A percentile compares a stretch with the other conserved stretches of the same genome.
Evolutionary conservation across 192 early-diverging fungal species (phyloP).

Genomic region (Coemansia brasiliensis): DNA sequence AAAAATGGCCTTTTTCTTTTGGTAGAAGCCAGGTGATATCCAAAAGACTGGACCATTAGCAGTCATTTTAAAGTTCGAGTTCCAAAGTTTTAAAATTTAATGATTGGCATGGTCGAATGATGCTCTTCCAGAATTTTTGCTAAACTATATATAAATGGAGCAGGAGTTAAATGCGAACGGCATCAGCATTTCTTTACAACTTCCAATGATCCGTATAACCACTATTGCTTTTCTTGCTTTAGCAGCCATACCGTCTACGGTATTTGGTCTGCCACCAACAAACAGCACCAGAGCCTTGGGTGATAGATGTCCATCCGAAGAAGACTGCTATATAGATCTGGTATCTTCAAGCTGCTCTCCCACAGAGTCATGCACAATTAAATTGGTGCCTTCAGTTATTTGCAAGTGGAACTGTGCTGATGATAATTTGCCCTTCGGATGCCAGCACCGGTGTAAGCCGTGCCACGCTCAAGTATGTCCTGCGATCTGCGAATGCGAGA

Average conservation of each 20-base stretch:
- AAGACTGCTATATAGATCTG: slow-evolving; percentile 27
- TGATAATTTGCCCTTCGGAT: neutral
- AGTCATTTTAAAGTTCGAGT: no score
- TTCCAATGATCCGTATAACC: neutral
- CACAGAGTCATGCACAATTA: neutral
- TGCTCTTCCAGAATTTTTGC: no score
- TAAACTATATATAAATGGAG: no score
- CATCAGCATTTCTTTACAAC: no score
- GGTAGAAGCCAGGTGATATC: no score
- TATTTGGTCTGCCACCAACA: neutral
- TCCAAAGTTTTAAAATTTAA: no score
- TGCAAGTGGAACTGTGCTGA: slow-evolving; percentile 5
- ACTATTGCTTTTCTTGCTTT: neutral
- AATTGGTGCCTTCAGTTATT: neutral
- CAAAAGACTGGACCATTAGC: no score
- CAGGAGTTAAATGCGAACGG: no score
- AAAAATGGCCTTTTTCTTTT: no score
- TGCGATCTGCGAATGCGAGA: slow-evolving; percentile 3
- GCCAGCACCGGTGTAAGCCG: slow-evolving; percentile 10
- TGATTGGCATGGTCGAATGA: no score
- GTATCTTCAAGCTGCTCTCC: slow-evolving; percentile 5
- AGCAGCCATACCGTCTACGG: neutral
- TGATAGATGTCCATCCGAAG: slow-evolving; percentile 14
- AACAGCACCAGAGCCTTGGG: neutral
- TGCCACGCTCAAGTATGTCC: slow-evolving; percentile 14